Conservation (phyloP, 2,329 filamentous ascomycete species). For the Phialocephala sp. region DNA sequence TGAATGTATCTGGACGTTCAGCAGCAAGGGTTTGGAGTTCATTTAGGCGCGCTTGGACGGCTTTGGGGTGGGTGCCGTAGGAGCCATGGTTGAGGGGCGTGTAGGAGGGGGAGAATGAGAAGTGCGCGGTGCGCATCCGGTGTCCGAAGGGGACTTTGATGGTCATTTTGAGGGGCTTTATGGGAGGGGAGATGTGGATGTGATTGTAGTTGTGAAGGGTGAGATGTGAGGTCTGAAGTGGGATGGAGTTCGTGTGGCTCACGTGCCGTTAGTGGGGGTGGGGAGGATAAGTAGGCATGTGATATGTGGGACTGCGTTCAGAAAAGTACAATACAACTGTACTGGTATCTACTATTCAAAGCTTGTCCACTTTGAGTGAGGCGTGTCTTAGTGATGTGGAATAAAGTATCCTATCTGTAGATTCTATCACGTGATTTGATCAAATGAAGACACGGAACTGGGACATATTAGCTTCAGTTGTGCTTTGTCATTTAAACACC, state of each 20-base stretch:
- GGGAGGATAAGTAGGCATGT: background rate
- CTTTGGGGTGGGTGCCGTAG: constrained; percentile 75
- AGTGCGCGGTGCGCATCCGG: constrained; percentile 33
- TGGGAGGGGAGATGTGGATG: background rate
- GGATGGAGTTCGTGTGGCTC: background rate
- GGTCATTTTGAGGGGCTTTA: background rate
- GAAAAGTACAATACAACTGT: background rate
- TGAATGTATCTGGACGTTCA: constrained; percentile 73
- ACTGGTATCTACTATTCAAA: no score
- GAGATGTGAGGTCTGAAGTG: background rate
- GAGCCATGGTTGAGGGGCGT: constrained; percentile 58
- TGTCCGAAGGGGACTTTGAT: constrained; percentile 32
- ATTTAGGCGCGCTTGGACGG: constrained; percentile 67
- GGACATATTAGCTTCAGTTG: no score
- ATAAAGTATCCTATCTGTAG: no score
- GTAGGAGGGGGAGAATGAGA: constrained; percentile 35
- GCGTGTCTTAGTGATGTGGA: no score
- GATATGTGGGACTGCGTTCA: background rate
- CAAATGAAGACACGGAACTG: no score
- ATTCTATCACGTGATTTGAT: no score
- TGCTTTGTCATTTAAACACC: no score
- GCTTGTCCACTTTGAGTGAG: no score
- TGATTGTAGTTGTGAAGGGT: background rate
- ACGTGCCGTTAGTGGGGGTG: background rate
- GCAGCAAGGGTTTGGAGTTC: constrained; percentile 69